phyloP scores from a whole-genome alignment of 2,329 filamentous ascomycete species.

The Talaromyces rugulosus region DNA sequence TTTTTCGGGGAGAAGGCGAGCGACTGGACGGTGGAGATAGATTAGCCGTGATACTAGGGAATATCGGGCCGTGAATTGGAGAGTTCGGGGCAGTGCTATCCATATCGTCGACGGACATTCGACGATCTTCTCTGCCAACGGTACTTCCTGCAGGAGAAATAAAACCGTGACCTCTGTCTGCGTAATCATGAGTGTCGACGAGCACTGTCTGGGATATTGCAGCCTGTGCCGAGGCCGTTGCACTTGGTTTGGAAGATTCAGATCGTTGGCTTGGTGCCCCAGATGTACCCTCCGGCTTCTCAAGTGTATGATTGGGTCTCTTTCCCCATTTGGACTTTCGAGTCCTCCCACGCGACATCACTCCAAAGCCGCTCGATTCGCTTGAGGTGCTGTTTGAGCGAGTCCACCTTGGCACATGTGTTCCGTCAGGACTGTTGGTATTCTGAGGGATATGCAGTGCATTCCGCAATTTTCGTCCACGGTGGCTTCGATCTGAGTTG shows the following conservation, averaged over 20 bases:
- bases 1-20: slow-evolving; percentile 59
- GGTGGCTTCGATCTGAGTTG: slow-evolving; percentile 53
- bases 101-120: slow-evolving; percentile 35
- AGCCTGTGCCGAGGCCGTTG: not conserved
- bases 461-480: slow-evolving; percentile 58
- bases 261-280: slow-evolving; percentile 5
- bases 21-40: slow-evolving; percentile 62
- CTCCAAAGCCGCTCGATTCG: slow-evolving; percentile 47
- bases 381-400: slow-evolving; percentile 54
- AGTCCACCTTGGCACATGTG: slow-evolving; percentile 50
- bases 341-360: slow-evolving; percentile 13
- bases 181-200: slow-evolving; percentile 50
- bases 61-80: slow-evolving; percentile 38
- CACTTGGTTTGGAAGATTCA: slow-evolving; percentile 8
- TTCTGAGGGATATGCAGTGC: slow-evolving; percentile 55
- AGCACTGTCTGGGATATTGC: not conserved
- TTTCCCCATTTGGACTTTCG: slow-evolving; percentile 13
- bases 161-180: slow-evolving; percentile 31
- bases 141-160: slow-evolving; percentile 51
- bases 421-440: slow-evolving; percentile 47
- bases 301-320: slow-evolving; percentile 7
- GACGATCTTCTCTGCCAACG: slow-evolving; percentile 26
- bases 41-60: slow-evolving; percentile 59
- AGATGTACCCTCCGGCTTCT: slow-evolving; percentile 10
- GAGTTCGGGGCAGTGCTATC: slow-evolving; percentile 43